Percentiles rank a stretch among this genome's conserved stretches.
Conservation (phyloP, 2,329 filamentous ascomycete genomes). For the Talaromyces marneffei region DNA sequence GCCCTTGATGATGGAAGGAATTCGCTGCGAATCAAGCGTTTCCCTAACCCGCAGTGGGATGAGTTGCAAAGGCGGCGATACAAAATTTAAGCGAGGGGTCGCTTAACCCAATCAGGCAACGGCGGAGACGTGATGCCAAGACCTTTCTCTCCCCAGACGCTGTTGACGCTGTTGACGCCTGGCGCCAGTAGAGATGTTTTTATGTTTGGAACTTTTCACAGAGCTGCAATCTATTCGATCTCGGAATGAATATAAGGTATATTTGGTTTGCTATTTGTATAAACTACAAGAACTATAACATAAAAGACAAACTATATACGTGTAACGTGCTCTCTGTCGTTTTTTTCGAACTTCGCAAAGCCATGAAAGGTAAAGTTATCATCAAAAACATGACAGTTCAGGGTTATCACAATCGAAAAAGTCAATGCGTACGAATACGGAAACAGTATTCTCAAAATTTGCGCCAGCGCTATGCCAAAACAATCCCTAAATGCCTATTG, state of each 20-base stretch:
- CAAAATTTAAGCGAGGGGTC: conserved; percentile 43
- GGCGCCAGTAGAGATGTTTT: not conserved
- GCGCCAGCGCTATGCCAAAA: conserved; percentile 20
- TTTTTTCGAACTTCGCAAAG: not conserved
- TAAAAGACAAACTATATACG: conserved; percentile 13
- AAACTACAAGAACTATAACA: conserved; percentile 13
- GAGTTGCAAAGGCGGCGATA: conserved; percentile 30
- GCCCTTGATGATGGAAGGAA: conserved; percentile 19
- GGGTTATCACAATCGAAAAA: conserved; percentile 7
- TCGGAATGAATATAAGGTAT: not conserved
- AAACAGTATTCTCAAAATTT: conserved; percentile 16
- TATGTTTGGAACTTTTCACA: too few species aligned
- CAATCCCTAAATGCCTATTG: conserved; percentile 11
- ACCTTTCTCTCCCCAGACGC: not conserved
- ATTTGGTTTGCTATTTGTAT: conserved; percentile 11
- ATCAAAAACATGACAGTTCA: conserved; percentile 5
- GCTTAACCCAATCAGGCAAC: conserved; percentile 31
- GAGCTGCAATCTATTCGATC: too few species aligned
- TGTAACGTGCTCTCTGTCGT: conserved; percentile 8
- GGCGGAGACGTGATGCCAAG: not conserved
- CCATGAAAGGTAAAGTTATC: conserved; percentile 7
- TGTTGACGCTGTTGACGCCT: not conserved
- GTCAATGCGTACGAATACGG: conserved; percentile 5
- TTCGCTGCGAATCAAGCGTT: conserved; percentile 4
- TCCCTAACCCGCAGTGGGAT: conserved; percentile 24